A percentile compares a stretch with the other conserved stretches of the same genome.
Evolutionary conservation across 169 alveolate genomes (phyloP).

Genomic region (Cryptosporidium ryanae): DNA sequence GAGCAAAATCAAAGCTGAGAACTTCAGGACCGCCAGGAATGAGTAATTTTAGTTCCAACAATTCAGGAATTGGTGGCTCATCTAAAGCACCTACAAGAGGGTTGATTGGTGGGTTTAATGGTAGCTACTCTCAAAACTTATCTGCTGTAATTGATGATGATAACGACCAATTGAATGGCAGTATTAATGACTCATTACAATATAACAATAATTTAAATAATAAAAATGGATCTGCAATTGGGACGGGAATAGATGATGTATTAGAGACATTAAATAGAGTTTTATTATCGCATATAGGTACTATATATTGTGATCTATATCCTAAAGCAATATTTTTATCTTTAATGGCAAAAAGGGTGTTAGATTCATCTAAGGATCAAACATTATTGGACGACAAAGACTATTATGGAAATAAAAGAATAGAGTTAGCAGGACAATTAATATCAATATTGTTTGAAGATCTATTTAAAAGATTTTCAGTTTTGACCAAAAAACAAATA

Average conservation of each 20-base stretch:
- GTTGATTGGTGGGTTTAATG: conserved; percentile 5
- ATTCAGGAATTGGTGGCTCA: conserved; percentile 80
- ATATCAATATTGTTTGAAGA: conserved; percentile 98
- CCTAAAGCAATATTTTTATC: conserved; percentile 93
- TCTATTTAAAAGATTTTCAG: conserved; percentile 83
- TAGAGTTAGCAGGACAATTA: conserved; percentile 98
- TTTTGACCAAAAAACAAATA: conserved; percentile 87
- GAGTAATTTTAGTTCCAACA: conserved; percentile 79
- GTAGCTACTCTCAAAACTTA: background rate
- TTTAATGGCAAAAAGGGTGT: conserved; percentile 96
- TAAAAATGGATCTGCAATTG: background rate
- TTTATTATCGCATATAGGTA: conserved; percentile 90
- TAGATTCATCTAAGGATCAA: conserved; percentile 93
- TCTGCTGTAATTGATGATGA: background rate
- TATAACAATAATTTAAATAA: background rate
- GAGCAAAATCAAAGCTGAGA: conserved; percentile 86
- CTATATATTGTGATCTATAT: conserved; percentile 86
- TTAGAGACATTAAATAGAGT: conserved; percentile 93
- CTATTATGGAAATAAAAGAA: conserved; percentile 99
- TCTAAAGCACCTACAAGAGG: background rate
- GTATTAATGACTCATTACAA: background rate
- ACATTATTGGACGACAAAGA: conserved; percentile 97
- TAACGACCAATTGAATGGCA: background rate
- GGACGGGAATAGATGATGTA: conserved; percentile 89
- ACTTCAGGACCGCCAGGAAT: conserved; percentile 73